Evolutionary conservation across 116 monocot genomes (phyloP).

Genomic region (Dioscorea cayenensis): DNA sequence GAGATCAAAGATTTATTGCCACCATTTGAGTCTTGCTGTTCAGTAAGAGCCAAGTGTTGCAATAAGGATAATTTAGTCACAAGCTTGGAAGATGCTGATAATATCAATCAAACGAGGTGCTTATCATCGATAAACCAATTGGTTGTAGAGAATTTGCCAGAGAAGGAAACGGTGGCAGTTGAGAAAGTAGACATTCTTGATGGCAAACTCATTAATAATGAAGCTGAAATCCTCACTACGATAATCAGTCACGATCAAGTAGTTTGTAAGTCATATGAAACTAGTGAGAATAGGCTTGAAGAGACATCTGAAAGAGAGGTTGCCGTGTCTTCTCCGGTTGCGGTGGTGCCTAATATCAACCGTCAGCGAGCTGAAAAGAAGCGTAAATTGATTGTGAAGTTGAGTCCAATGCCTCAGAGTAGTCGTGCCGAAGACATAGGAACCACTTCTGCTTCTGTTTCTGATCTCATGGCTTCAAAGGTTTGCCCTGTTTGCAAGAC

Average conservation of each 20-base stretch:
- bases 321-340: constrained; percentile 3
- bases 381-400: constrained; percentile 42
- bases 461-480: constrained; percentile 74
- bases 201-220: background rate
- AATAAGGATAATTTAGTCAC: background rate
- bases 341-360: background rate
- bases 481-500: constrained; percentile 84
- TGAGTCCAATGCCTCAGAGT: constrained; percentile 12
- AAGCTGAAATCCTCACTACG: background rate
- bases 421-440: constrained; percentile 18
- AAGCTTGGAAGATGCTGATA: constrained; percentile 4
- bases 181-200: background rate
- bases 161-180: background rate
- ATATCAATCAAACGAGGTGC: background rate
- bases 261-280: background rate
- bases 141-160: background rate
- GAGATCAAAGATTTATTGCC: constrained; percentile 60
- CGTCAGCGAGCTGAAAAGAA: constrained; percentile 22
- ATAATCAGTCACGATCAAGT: constrained; percentile 3
- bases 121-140: background rate
- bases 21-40: constrained; percentile 65
- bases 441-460: constrained; percentile 28
- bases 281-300: constrained; percentile 3
- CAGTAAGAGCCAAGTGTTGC: constrained; percentile 19
- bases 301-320: background rate